These are phyloP conservation scores for Coleophoma eucalyptorum DNA, from an alignment of 2,329 filamentous ascomycete species.

Conservation along the genomic window DNA sequence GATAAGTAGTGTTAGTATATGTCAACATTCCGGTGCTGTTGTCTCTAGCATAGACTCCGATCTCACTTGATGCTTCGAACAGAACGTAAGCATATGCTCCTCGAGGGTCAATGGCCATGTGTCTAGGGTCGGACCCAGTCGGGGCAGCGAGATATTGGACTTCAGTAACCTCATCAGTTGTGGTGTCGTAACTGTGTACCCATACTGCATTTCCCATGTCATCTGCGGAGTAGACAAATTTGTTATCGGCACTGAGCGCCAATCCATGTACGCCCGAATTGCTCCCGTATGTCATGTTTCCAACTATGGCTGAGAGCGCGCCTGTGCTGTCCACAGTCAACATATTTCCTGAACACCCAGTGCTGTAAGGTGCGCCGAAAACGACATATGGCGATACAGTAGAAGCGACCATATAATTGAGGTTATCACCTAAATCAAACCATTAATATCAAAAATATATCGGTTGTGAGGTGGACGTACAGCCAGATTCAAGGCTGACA, in stretches of 20 bases:
- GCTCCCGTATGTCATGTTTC: conserved; percentile 15
- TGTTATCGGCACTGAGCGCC: conserved; percentile 15
- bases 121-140: conserved; percentile 20
- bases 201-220: conserved; percentile 28
- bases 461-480: not conserved
- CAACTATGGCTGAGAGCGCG: conserved; percentile 8
- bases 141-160: conserved; percentile 17
- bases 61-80: conserved; percentile 19
- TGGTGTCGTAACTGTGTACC: conserved; percentile 21
- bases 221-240: conserved; percentile 27
- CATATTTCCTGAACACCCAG: conserved; percentile 14
- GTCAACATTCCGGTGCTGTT: conserved; percentile 17
- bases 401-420: conserved; percentile 12
- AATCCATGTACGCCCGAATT: conserved; percentile 23
- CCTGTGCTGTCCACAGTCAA: conserved; percentile 19
- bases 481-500: conserved; percentile 9
- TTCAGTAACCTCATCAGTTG: conserved; percentile 13
- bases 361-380: conserved; percentile 17
- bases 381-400: conserved; percentile 15
- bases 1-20: conserved; percentile 6
- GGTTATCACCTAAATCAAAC: conserved; percentile 6
- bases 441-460: not conserved
- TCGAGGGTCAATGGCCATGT: conserved; percentile 24
- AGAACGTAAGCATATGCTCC: conserved; percentile 25
- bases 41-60: conserved; percentile 22